Base-by-base conservation (phyloP, 108 stramenopile genomes). In the Poteriospumella lacustris region DNA sequence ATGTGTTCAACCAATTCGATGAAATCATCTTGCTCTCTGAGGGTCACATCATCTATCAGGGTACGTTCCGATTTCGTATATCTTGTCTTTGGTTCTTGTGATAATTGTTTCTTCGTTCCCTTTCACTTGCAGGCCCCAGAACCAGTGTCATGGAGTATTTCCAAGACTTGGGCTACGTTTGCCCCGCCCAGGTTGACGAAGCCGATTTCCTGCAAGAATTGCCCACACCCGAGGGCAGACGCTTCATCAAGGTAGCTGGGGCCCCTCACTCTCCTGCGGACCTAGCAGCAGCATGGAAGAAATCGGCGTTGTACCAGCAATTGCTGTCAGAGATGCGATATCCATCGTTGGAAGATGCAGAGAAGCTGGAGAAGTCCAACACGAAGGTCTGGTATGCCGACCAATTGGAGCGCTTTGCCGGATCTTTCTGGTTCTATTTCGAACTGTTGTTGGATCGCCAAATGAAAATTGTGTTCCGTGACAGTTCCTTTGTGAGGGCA, bases 1-100 rank as follows among this genome's bases (percentile, higher is more conserved):
- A 95, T 85, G 91, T 91, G n/a, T 92, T 92, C 39, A 91, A 90
- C 42, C 85, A 93, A 44, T 96, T 96, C 81, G 94, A 95, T 76
- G 89, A 94, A 42, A 42, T 95, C 5, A 89, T 93, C n/a, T 76
- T 96, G 62, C 76, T 96, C 31, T 88, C 87, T 76, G 79, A 90
- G 36, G 95, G 95, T 38, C 85, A 76, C 39, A 77, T 93, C 34
- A 85, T 95, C 38, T 93, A 91, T 76, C 85, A 88, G n/a, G 95
- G 94, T 64, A 52, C 19, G 47, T n/a, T n/a, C n/a, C n/a, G n/a
- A n/a, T n/a, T n/a, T n/a, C n/a, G n/a, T n/a, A n/a, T n/a, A n/a
- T n/a, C n/a, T n/a, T n/a, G n/a, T n/a, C n/a, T n/a, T n/a, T n/a
- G n/a, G n/a, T n/a, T n/a, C n/a, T n/a, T n/a, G n/a, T n/a, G n/a